Percentiles rank a stretch among this genome's conserved stretches.
Conservation (phyloP, 768 basidiomycete genomes). For the Trametes villosa region DNA sequence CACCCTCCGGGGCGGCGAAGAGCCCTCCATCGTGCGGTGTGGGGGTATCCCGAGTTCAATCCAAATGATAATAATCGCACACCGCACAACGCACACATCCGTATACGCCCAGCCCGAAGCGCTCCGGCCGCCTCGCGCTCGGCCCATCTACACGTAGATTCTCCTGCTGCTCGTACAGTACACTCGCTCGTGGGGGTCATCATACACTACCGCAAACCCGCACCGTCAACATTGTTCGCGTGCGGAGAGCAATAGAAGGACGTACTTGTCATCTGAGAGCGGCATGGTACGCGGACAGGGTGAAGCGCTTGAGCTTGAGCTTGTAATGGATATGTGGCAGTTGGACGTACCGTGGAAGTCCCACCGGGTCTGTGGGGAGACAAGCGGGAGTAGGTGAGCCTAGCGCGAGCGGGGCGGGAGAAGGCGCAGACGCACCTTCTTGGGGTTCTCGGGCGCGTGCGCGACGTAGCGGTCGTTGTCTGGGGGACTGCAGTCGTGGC, state of each 20-base stretch:
- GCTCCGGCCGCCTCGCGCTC: too few species aligned
- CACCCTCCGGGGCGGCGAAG: too few species aligned
- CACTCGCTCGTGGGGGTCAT: too few species aligned
- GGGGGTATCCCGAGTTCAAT: too few species aligned
- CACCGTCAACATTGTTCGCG: not conserved
- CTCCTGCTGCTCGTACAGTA: too few species aligned
- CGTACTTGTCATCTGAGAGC: not conserved
- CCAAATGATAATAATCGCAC: too few species aligned
- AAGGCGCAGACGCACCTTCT: constrained; percentile 60
- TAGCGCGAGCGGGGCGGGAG: not conserved
- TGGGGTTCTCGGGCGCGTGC: constrained; percentile 81
- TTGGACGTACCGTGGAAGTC: constrained; percentile 72
- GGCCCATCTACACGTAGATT: too few species aligned
- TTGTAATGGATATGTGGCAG: not conserved
- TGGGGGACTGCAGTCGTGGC: constrained; percentile 54
- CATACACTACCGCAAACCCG: not conserved
- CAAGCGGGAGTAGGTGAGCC: not conserved
- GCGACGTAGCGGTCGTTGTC: constrained; percentile 86
- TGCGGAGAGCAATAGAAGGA: not conserved
- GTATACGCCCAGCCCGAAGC: too few species aligned
- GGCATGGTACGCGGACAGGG: too few species aligned
- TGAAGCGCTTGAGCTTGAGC: not conserved
- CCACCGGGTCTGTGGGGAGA: constrained; percentile 69
- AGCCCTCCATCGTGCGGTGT: too few species aligned
- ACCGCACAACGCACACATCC: too few species aligned